A percentile compares a stretch with the other conserved stretches of the same genome.
Evolutionary conservation across 768 basidiomycete species (phyloP).

Genomic region (Suillus lakei): DNA sequence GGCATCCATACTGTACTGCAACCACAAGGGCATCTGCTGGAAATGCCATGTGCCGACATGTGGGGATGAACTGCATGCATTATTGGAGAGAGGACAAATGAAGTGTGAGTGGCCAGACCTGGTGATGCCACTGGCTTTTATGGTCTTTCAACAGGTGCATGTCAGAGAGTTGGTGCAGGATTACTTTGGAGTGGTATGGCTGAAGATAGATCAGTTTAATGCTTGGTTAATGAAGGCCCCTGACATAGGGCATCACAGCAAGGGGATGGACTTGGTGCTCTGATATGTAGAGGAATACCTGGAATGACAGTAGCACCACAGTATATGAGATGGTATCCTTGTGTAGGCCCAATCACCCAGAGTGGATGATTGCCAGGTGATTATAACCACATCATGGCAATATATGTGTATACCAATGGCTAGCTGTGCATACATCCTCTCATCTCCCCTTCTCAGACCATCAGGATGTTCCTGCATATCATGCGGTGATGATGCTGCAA

Average conservation of each 20-base stretch:
- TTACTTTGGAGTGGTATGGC: not conserved
- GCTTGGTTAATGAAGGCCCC: not conserved
- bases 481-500: no score
- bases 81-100: not conserved
- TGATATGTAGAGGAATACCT: not conserved
- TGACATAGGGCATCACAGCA: not conserved
- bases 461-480: no score
- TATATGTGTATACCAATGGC: no score
- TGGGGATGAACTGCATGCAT: not conserved
- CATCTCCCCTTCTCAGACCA: no score
- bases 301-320: not conserved
- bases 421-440: no score
- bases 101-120: slow-evolving; percentile 8
- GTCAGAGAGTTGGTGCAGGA: not conserved
- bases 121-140: not conserved
- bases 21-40: slow-evolving; percentile 17
- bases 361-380: no score
- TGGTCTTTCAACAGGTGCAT: not conserved
- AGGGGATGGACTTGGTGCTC: not conserved
- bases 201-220: not conserved
- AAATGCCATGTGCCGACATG: slow-evolving; percentile 15
- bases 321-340: not conserved
- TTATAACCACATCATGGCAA: no score
- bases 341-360: no score
- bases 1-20: not conserved